Evolutionary conservation across 768 basidiomycete species (phyloP), one percentile per base, ranked within the genome.

Genomic region (Asterophora lycoperdoides): DNA sequence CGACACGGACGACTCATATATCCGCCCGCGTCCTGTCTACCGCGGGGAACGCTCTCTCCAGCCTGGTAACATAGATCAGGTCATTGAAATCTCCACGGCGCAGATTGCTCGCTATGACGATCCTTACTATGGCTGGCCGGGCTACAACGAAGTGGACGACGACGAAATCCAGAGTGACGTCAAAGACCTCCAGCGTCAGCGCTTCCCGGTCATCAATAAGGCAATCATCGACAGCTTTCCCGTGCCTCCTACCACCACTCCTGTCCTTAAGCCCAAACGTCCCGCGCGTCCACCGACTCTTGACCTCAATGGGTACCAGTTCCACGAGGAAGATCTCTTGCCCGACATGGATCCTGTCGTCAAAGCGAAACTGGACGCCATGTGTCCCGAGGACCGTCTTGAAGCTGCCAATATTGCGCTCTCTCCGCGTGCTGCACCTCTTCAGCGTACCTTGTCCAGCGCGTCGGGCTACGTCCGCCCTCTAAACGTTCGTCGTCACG

Each of bases 1-100:
- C 46, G 56, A 60, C 6, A 56, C 57, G 1, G 56, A 59, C 1
- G 46, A 56, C 1, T 58, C 57, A 8, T 49, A 42, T 23, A 18
- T 35, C n/a, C 46, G 32, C 33, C 26, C 23, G 5, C 53, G 51
- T 1, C 53, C 56, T 5, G 32, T 46, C 36, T 55, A 53, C 36
- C 47, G 47, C 29, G 56, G 58, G 13, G 38, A 54, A 18, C 48
- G 26, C 17, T 51, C 48, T 10, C 43, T 55, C n/a, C 46, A 53
- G 15, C 19, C 51, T 8, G 41, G 46, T 4, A 56, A 57, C 38
- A 51, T 57, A 15, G 45, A 49, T 14, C 37, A 37, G 14, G 48
- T 55, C 20, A 13, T 57, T 13, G 56, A 60, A 20, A 52, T 57
- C 41, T 49, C 53, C 17, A 42, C 19, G 0, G 42, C 45, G 9